These are phyloP conservation scores for Austroboletus niveus DNA, from an alignment of 1,284 basidiomycete species.

Conservation along the genomic window DNA sequence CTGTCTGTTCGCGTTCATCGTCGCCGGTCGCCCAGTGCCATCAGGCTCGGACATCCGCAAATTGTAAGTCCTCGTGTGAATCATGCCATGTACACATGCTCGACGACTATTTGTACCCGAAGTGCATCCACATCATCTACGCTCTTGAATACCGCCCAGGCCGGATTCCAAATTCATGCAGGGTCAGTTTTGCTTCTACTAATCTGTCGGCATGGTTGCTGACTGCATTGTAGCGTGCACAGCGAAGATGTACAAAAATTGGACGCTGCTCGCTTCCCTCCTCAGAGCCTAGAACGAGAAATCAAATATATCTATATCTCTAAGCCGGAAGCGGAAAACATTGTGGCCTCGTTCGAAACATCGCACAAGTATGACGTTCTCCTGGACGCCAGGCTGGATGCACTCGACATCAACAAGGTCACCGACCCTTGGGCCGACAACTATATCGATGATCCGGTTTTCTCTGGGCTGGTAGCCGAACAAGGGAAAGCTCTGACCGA, in stretches of 20 bases:
- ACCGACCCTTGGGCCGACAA: not conserved
- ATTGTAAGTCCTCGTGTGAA: constrained; percentile 23
- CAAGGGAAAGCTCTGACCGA: not conserved
- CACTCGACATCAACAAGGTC: not conserved
- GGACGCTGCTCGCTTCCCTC: constrained; percentile 15
- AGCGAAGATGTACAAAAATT: constrained; percentile 17
- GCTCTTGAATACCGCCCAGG: constrained; percentile 37
- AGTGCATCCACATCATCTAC: constrained; percentile 21
- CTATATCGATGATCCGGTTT: not conserved
- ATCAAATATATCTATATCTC: constrained; percentile 9
- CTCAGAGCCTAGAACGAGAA: constrained; percentile 8
- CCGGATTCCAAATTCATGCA: constrained; percentile 37
- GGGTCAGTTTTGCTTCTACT: constrained; percentile 35
- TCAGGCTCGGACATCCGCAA: constrained; percentile 13
- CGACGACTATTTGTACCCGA: constrained; percentile 7
- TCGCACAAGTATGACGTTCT: not conserved
- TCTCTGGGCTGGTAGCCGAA: not conserved
- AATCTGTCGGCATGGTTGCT: not conserved
- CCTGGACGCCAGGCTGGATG: not conserved
- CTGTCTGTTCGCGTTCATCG: constrained; percentile 46
- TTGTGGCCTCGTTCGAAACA: constrained; percentile 7
- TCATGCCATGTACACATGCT: constrained; percentile 12
- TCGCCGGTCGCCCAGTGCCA: constrained; percentile 40
- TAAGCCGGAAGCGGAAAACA: constrained; percentile 1
- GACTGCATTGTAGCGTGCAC: constrained; percentile 3